Evolutionary conservation across 1,284 basidiomycete genomes (phyloP).

Genomic region (Sanghuangporus baumii): DNA sequence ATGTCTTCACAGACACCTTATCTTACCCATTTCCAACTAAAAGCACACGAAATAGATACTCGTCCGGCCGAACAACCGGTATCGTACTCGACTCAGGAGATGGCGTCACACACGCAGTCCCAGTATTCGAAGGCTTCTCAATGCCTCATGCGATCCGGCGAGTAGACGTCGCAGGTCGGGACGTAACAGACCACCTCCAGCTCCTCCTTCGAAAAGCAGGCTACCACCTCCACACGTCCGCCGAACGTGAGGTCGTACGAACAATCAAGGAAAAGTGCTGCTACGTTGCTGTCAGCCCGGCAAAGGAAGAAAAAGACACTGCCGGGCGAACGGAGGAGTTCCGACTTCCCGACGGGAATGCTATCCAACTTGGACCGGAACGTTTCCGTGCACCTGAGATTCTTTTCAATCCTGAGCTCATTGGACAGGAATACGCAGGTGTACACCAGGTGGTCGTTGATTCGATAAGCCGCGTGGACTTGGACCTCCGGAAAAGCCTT

Average conservation of each 20-base stretch:
- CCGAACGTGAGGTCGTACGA: conserved; percentile 95
- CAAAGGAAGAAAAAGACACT: conserved; percentile 91
- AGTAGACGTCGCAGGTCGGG: conserved; percentile 94
- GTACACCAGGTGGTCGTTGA: conserved; percentile 95
- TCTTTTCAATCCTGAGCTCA: conserved; percentile 94
- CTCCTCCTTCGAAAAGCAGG: conserved; percentile 91
- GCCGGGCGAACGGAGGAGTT: conserved; percentile 81
- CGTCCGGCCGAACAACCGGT: conserved; percentile 96
- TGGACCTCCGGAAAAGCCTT: conserved; percentile 91
- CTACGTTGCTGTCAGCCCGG: conserved; percentile 87
- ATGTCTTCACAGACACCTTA: conserved; percentile 28
- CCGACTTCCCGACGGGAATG: conserved; percentile 91
- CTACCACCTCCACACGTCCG: conserved; percentile 93
- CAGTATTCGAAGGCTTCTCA: conserved; percentile 81
- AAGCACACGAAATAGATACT: conserved; percentile 62
- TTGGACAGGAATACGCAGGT: conserved; percentile 94
- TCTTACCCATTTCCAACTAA: conserved; percentile 16
- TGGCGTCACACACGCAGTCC: conserved; percentile 63
- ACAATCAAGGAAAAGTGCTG: conserved; percentile 99
- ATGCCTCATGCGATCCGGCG: conserved; percentile 98
- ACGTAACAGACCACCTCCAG: conserved; percentile 96
- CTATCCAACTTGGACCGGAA: conserved; percentile 91
- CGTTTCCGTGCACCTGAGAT: conserved; percentile 98
- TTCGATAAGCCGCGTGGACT: conserved; percentile 79
- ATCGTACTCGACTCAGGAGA: conserved; percentile 65